Conservation (phyloP, 2,329 filamentous ascomycete species). For the Apiospora hydei region DNA sequence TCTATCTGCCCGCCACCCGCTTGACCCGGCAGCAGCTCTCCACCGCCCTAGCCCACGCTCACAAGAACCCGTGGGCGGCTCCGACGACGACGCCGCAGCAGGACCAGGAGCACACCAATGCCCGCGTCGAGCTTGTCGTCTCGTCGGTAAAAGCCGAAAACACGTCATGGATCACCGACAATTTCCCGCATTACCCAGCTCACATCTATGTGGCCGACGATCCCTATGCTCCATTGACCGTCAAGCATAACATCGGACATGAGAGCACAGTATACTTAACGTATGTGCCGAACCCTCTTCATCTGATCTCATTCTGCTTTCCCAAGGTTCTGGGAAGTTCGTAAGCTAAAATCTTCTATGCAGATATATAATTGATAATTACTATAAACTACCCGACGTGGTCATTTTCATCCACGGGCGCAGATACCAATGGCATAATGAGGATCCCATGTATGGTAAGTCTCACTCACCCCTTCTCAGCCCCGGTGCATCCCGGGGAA, state of each 20-base stretch:
- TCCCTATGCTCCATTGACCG: slow-evolving; percentile 46
- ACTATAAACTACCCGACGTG: slow-evolving; percentile 39
- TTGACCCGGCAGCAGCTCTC: slow-evolving; percentile 12
- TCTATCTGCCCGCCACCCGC: slow-evolving; percentile 14
- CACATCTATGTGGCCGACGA: slow-evolving; percentile 53
- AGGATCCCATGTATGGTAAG: slow-evolving; percentile 47
- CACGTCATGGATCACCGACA: slow-evolving; percentile 38
- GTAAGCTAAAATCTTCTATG: slow-evolving; percentile 21
- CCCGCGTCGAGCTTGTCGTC: slow-evolving; percentile 35
- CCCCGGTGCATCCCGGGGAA: not conserved
- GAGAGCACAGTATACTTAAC: slow-evolving; percentile 48
- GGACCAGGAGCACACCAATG: not conserved
- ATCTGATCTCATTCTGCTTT: not conserved
- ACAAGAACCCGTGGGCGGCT: not conserved
- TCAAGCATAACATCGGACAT: slow-evolving; percentile 45
- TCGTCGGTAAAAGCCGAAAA: slow-evolving; percentile 36
- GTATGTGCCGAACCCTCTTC: slow-evolving; percentile 22
- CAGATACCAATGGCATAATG: slow-evolving; percentile 44
- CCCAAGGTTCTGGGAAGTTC: not conserved
- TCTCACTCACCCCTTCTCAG: not conserved
- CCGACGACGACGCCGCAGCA: slow-evolving; percentile 1
- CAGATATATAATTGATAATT: slow-evolving; percentile 42
- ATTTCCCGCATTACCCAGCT: slow-evolving; percentile 33
- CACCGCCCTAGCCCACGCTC: slow-evolving; percentile 6
- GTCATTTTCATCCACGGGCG: slow-evolving; percentile 44